Base-by-base conservation (phyloP, 352 stramenopile genomes). In the Globisporangium sylvaticum region DNA sequence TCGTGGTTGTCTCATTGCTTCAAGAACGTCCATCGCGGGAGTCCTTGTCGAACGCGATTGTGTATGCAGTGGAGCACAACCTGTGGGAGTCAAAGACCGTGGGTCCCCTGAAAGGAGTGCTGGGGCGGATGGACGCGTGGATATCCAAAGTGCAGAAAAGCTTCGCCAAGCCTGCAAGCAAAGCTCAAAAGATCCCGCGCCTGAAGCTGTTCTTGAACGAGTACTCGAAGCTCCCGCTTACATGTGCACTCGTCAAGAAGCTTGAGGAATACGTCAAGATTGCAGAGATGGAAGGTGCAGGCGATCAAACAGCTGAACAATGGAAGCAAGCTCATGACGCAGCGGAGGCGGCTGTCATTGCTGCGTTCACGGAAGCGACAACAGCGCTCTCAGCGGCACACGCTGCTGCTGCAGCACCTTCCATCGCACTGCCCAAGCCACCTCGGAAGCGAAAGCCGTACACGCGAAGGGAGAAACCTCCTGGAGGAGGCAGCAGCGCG, bases 221-320 rank as follows among this genome's bases (percentile, higher is more conserved):
- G 63, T 96, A 96, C 73, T 90, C 87, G 32, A 96, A 96, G 70
- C 79, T 96, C 15, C 88, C 88, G 18, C 64, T 96, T 24, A 94
- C 88, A 14, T 94, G 75, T 56, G 58, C 64, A 10, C 62, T 76
- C n/a, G 70, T 71, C 2, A 60, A 71, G 22, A 73, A 72, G 10
- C 70, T 91, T 32, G 64, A 85, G 58, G 61, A 55, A 4, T 86
- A 83, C 14, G 62, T 78, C 18, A 52, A 71, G 24, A 58, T 74
- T 0, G 72, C 67, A 8, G 73, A 83, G 39, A 55, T 64, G 12
- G 58, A 79, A 15, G 74, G 75, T 7, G 18, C 46, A 7, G 59
- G 48, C 15, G 15, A 34, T 0, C 50, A 61, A 37, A 62, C 39
- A 9, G 64, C 68, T 0, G 79, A 79, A 20, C 71, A 77, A 27